phyloP scores from a whole-genome alignment of 192 early-diverging fungal species.

The Backusella liffmaniae region DNA sequence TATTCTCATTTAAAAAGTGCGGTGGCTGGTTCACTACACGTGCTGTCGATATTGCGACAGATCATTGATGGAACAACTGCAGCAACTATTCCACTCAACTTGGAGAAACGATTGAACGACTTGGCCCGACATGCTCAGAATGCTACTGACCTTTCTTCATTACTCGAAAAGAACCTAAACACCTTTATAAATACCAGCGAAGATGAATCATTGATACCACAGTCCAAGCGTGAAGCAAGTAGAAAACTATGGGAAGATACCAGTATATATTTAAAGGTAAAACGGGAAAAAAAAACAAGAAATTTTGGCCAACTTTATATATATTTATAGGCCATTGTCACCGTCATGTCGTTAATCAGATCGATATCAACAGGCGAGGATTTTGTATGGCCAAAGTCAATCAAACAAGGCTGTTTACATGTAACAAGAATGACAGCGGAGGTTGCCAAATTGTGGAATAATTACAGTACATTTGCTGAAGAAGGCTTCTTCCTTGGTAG shows the following conservation, averaged over 20 bases:
- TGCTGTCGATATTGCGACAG: slow-evolving; percentile 8
- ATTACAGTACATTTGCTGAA: slow-evolving; percentile 30
- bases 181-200: slow-evolving; percentile 6
- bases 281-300: too few relatives aligned
- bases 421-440: slow-evolving; percentile 35
- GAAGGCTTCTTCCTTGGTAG: slow-evolving; percentile 30
- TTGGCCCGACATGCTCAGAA: slow-evolving; percentile 15
- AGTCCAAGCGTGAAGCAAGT: not conserved
- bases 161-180: slow-evolving; percentile 18
- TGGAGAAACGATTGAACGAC: slow-evolving; percentile 17
- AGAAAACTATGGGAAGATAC: slow-evolving; percentile 33
- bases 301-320: not conserved
- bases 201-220: not conserved
- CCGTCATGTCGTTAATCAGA: slow-evolving; percentile 26
- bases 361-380: slow-evolving; percentile 35
- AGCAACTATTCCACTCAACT: not conserved
- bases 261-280: slow-evolving; percentile 34
- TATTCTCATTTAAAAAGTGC: slow-evolving; percentile 26
- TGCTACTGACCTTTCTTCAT: slow-evolving; percentile 14
- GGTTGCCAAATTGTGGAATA: slow-evolving; percentile 34
- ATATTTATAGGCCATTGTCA: slow-evolving; percentile 23
- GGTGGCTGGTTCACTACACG: slow-evolving; percentile 22
- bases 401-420: slow-evolving; percentile 34
- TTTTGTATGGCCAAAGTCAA: slow-evolving; percentile 28
- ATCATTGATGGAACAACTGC: slow-evolving; percentile 13